These are phyloP conservation scores for Trametes meyenii DNA, from an alignment of 768 basidiomycete species.

Conservation along the genomic window DNA sequence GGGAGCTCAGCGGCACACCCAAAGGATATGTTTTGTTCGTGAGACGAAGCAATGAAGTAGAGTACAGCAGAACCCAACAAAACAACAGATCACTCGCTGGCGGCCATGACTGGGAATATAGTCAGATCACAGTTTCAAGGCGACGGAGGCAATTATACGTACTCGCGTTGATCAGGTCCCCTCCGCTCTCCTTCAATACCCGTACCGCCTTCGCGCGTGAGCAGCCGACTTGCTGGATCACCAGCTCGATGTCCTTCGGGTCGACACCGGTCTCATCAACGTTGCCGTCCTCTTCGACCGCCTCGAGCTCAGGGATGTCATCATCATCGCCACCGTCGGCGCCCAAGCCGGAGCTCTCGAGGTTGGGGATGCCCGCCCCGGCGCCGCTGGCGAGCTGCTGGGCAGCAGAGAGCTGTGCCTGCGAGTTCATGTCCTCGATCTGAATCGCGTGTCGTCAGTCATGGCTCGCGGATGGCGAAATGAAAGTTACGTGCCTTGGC, in stretches of 20 bases:
- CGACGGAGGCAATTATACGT: conserved; percentile 41
- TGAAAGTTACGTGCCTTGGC: conserved; percentile 62
- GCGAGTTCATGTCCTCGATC: conserved; percentile 88
- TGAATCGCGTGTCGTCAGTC: conserved; percentile 29
- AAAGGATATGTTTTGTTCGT: conserved; percentile 14
- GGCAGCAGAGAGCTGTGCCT: conserved; percentile 74
- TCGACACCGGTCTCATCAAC: conserved; percentile 89
- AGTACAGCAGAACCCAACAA: conserved; percentile 38
- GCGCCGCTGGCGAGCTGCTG: conserved; percentile 72
- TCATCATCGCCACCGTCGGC: conserved; percentile 69
- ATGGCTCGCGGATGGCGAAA: neutral
- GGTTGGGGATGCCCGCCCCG: conserved; percentile 44
- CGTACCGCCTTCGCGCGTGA: conserved; percentile 90
- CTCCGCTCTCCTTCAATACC: conserved; percentile 87
- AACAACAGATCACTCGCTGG: conserved; percentile 66
- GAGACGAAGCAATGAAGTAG: conserved; percentile 26
- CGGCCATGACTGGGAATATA: conserved; percentile 75
- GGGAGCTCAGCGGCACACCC: conserved; percentile 10
- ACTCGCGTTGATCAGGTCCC: conserved; percentile 98
- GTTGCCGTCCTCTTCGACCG: conserved; percentile 77
- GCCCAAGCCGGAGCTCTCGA: conserved; percentile 54
- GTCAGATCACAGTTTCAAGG: conserved; percentile 17
- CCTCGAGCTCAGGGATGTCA: conserved; percentile 84
- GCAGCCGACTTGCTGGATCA: conserved; percentile 90
- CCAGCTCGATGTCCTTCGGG: conserved; percentile 92